phyloP scores from a whole-genome alignment of 1,139 yeast species.

The Neolecta irregularis region DNA sequence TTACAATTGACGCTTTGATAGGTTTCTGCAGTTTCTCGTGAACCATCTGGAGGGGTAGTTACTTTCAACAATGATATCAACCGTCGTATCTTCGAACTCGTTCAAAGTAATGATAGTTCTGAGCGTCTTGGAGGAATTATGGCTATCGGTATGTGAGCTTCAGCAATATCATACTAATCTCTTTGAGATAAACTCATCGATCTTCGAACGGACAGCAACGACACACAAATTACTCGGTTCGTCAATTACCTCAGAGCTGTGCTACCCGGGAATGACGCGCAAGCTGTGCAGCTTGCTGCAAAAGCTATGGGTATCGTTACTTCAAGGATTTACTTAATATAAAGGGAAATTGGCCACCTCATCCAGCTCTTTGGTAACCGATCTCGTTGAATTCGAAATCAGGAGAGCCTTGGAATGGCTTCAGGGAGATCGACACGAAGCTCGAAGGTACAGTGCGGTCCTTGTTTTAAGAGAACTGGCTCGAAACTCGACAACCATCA shows the following conservation, averaged over 20 bases:
- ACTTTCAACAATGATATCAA: constrained; percentile 74
- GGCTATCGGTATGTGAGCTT: constrained; percentile 35
- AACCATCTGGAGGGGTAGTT: constrained; percentile 60
- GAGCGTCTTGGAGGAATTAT: constrained; percentile 81
- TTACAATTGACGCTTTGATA: neutral
- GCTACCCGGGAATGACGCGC: constrained; percentile 66
- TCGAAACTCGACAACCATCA: constrained; percentile 68
- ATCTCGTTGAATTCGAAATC: constrained; percentile 84
- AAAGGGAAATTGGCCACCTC: constrained; percentile 80
- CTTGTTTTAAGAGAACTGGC: constrained; percentile 73
- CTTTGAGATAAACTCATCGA: constrained; percentile 54
- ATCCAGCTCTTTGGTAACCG: constrained; percentile 79
- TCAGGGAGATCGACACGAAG: constrained; percentile 54
- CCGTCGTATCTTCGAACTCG: constrained; percentile 70
- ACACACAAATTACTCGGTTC: constrained; percentile 77
- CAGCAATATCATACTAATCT: neutral
- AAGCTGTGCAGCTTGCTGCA: constrained; percentile 77
- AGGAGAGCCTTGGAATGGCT: constrained; percentile 84
- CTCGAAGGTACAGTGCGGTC: constrained; percentile 80
- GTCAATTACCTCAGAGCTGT: constrained; percentile 74
- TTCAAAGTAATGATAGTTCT: constrained; percentile 55
- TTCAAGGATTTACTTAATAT: too few species aligned
- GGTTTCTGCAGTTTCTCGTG: constrained; percentile 50
- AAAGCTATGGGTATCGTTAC: too few species aligned
- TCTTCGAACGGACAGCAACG: constrained; percentile 63